Evolutionary conservation across 345 rosid genomes (phyloP), one percentile per base, ranked within the genome.

Genomic region (Eucalyptus cladocalyx): DNA sequence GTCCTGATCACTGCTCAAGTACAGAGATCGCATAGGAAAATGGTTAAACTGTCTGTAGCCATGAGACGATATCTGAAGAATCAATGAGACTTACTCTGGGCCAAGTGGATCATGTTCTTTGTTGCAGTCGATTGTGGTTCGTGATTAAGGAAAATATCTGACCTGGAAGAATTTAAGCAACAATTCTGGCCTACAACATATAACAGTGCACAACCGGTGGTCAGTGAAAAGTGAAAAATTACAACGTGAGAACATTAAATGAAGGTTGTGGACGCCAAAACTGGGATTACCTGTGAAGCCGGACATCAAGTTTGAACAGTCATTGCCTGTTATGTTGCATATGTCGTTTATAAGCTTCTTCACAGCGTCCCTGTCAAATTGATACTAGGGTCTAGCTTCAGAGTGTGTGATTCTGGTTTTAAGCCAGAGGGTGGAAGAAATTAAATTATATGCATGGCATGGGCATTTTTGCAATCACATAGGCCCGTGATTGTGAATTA

Each of bases 51-150:
- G 40, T 48, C 50, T 30, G 18, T 30, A 15, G 56, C 14, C 8
- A 14, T 54, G 76, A 34, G 85, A 34, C 16, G 14, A 88, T 23
- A 54, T 47, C 43, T 49, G 34, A 7, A 34, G 50, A 65, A 50
- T 30, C 30, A 47, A 50, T 11, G 32, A 87, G 86, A 48, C 91
- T 92, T 91, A 93, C 94, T 93, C 88, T 93, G 95, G 54, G 92
- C 89, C 9, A 93, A 90, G 83, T 92, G 94, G 81, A 93, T 90
- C 54, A 93, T 43, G 91, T 92, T 91, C 90, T 92, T 92, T 10
- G 91, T 91, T 14, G 95, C 83, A 6, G 95, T 93, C 10, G 95
- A 45, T n/a, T 91, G 94, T 32, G 92, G 91, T 69, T 88, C 88
- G 40, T 90, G 88, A 21, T 91, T 89, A 9, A 92, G 90, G 80